Base-by-base conservation (phyloP, 78 protist species). In the Pigoraptor vietnamica region DNA sequence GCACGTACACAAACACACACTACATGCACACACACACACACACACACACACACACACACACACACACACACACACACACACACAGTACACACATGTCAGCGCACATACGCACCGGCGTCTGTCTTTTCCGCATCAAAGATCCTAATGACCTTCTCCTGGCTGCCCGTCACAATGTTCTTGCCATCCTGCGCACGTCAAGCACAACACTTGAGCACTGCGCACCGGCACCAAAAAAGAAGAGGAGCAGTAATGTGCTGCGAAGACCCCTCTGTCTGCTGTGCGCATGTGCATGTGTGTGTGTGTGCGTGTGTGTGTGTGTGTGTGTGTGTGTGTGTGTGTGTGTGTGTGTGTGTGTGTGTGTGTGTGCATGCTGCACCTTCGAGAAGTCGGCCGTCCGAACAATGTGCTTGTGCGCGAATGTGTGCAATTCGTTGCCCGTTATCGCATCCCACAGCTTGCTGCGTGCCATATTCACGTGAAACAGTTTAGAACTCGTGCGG, bases 381-480 rank as follows among this genome's bases (percentile, higher is more conserved):
- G 92, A 38, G 87, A 95, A 96, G 67, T 88, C 95, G 82, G 93
- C 97, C 25, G 94, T 32, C 55, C 92, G 90, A 81, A 97, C 97
- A 89, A 95, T 95, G 89, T 95, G 95, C 39, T 88, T 89, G 87
- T 96, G 97, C 88, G 55, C 82, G 14, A 96, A 90, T 1, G 94
- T 37, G 37, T 86, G n/a, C 37, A 95, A 0, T 56, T 94, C 96
- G 2, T 87, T 82, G 19, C 98, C 98, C 32, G 94, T 90, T 39
- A 93, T 36, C 56, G 97, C 96, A 89, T 97, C 95, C 97, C 97
- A 97, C 48, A 96, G 37, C 93, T 96, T 95, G n/a, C 95, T 93
- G 89, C 25, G 86, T 39, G 29, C 40, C 56, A 23, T 14, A 34
- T 10, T 6, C 37, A 1, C 39, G 9, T 23, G 23, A 35, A 86